Base-by-base conservation (phyloP, 768 basidiomycete genomes). In the Dioszegia hungarica region DNA sequence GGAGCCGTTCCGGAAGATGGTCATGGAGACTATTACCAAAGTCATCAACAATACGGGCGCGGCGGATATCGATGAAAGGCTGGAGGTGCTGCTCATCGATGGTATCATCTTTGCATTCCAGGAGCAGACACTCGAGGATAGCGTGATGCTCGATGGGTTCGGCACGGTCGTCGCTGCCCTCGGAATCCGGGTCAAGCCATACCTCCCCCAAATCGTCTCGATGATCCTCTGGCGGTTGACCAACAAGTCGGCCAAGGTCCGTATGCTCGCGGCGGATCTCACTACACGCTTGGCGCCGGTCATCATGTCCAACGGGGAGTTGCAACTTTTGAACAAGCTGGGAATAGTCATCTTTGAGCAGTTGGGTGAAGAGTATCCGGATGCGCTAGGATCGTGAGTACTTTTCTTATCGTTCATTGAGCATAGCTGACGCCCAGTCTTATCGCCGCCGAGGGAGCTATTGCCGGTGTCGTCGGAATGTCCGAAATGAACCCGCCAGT, bases 401-500 rank as follows among this genome's bases (percentile, higher is more conserved):
- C 11, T 25, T 9, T 29, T 31, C 20, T 28, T 49, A 8, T 22
- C 24, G n/a, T n/a, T n/a, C 19, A 11, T 22, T 34, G 27, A 27
- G 17, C 33, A 20, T 6, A 44, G 57, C 51, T 59, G 56, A 60
- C 53, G 24, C 54, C 24, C 74, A 97, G 94, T 80, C 94, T 99
- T 77, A 99, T 98, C 76, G 93, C 94, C 45, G 95, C 95, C 40
- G 90, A 92, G 70, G 94, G 91, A 62, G 95, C 95, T 45, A 98
- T 99, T 69, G 95, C 95, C 63, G 98, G 98, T 68, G 95, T 98
- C 47, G 95, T 99, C 61, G 95, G 95, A 78, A 99, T 98, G 95
- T 95, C 95, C 10, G 91, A 97, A 76, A 99, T 99, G 95, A 97
- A 95, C 75, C 95, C 95, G 14, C 95, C 95, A 0, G 93, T 99